phyloP scores from a whole-genome alignment of 1,139 yeast genomes.

The Lodderomyces orthopsilosis region DNA sequence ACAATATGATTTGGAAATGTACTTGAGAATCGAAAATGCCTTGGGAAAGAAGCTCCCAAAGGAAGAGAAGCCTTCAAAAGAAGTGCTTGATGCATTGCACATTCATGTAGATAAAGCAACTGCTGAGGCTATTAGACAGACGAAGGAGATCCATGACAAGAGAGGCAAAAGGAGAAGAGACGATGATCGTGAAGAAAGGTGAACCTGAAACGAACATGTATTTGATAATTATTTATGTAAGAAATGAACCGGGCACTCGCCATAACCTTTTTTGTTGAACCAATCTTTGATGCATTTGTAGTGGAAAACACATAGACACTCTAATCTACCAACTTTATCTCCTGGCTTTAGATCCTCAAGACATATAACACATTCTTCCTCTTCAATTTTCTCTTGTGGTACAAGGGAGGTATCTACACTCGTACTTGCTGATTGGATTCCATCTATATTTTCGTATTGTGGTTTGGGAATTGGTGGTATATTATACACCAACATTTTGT shows the following conservation, averaged over 20 bases:
- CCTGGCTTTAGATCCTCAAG: constrained; percentile 85
- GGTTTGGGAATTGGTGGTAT: constrained; percentile 58
- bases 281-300: constrained; percentile 86
- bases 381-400: constrained; percentile 16
- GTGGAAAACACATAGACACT: constrained; percentile 92
- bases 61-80: constrained; percentile 71
- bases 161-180: constrained; percentile 36
- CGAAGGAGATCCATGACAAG: constrained; percentile 66
- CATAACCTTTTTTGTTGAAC: constrained; percentile 82
- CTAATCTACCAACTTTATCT: constrained; percentile 86
- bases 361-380: constrained; percentile 85
- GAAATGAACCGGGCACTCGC: constrained; percentile 82
- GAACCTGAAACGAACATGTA: constrained; percentile 2
- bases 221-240: constrained; percentile 25
- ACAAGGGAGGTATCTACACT: background rate
- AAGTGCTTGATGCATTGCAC: constrained; percentile 74
- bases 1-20: constrained; percentile 89
- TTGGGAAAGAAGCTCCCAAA: constrained; percentile 78
- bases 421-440: constrained; percentile 14
- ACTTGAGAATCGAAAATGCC: constrained; percentile 83
- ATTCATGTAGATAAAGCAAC: constrained; percentile 90
- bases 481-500: constrained; percentile 83
- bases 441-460: constrained; percentile 35
- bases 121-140: constrained; percentile 83
- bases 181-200: constrained; percentile 49